These are phyloP conservation scores for Hippophae tibetana DNA, from an alignment of 306 rosid species.

Conservation along the genomic window DNA sequence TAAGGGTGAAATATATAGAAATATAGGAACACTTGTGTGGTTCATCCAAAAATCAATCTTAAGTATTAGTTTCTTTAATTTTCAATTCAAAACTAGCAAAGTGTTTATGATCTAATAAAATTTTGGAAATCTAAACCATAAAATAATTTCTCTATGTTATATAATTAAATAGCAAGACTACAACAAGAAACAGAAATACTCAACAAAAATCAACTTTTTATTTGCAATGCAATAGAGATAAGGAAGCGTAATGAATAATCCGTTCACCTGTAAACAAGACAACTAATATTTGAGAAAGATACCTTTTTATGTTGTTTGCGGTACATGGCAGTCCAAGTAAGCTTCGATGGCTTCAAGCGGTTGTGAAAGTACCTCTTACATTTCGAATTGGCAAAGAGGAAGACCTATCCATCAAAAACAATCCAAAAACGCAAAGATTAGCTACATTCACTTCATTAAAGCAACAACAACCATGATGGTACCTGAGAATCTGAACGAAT, in stretches of 20 bases:
- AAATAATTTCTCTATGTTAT: no score
- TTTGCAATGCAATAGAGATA: not conserved
- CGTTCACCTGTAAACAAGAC: not conserved
- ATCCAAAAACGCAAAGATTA: not conserved
- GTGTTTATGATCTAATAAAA: no score
- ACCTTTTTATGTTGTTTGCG: constrained; percentile 50
- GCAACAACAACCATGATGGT: not conserved
- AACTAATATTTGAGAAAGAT: no score
- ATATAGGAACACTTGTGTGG: no score
- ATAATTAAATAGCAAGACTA: no score
- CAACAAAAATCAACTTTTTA: no score
- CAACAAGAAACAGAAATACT: no score
- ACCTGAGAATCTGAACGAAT: constrained; percentile 89
- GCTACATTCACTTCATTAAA: not conserved
- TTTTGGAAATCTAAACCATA: no score
- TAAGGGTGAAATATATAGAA: no score
- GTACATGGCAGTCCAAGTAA: constrained; percentile 48
- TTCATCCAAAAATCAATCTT: no score
- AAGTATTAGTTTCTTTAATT: no score
- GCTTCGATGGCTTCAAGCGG: constrained; percentile 45
- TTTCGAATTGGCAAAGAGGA: constrained; percentile 41
- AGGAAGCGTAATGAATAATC: not conserved
- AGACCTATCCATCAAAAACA: constrained; percentile 17
- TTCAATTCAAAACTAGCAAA: no score
- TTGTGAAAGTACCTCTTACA: constrained; percentile 49